A percentile compares a stretch with the other conserved stretches of the same genome.
Conservation (phyloP, 1,139 yeast genomes). For the Magnusiomyces clavatus region DNA sequence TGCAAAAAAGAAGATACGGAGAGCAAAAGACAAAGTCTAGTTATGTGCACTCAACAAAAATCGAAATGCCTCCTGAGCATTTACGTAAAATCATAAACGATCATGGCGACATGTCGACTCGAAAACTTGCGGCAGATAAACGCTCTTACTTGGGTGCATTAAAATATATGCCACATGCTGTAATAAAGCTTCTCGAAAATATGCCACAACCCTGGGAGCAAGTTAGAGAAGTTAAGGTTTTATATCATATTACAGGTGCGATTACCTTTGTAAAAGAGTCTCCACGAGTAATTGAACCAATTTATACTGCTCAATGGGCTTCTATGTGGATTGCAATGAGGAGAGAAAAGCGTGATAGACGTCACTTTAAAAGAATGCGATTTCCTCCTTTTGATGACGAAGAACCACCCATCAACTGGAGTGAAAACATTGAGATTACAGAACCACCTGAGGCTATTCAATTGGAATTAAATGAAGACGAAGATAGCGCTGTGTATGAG, state of each 20-base stretch:
- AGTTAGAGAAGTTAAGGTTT: conserved; percentile 72
- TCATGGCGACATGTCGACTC: conserved; percentile 80
- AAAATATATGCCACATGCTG: conserved; percentile 93
- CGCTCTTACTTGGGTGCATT: conserved; percentile 84
- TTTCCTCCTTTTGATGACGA: conserved; percentile 98
- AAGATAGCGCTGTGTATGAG: conserved; percentile 51
- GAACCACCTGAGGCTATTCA: conserved; percentile 67
- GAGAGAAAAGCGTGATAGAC: conserved; percentile 82
- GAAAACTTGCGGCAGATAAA: conserved; percentile 78
- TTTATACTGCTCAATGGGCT: conserved; percentile 94
- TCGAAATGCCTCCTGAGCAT: conserved; percentile 93
- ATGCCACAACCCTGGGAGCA: conserved; percentile 99
- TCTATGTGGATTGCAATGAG: conserved; percentile 90
- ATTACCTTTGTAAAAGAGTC: conserved; percentile 89
- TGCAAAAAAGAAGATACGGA: conserved; percentile 50
- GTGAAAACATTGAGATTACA: conserved; percentile 64
- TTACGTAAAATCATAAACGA: conserved; percentile 74
- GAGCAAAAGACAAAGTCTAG: conserved; percentile 33
- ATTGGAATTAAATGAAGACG: conserved; percentile 53
- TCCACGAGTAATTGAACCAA: conserved; percentile 89
- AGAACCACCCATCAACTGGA: conserved; percentile 83
- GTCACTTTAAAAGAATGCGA: conserved; percentile 82
- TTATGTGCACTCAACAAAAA: conserved; percentile 52
- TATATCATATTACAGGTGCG: conserved; percentile 90
- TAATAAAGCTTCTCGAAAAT: conserved; percentile 78